Percentiles rank a stretch among this genome's conserved stretches.
These are phyloP conservation scores for Krasilnikovozyma curviuscula DNA, from an alignment of 768 basidiomycete species.

Conservation along the genomic window DNA sequence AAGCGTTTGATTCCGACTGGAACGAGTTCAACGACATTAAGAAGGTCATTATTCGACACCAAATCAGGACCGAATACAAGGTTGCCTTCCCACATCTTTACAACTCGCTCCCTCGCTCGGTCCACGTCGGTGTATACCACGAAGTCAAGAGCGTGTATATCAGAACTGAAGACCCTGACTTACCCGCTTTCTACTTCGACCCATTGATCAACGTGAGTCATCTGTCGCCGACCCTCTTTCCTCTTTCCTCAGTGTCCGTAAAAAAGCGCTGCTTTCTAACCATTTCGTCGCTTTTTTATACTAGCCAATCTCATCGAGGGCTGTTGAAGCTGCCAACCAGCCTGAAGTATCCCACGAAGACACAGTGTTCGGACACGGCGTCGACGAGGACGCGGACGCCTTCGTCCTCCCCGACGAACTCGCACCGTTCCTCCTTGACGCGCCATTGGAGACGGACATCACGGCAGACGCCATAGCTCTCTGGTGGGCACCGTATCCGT, in stretches of 20 bases:
- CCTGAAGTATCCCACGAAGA: conserved; percentile 78
- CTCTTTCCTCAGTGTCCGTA: background rate
- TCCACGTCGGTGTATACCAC: conserved; percentile 81
- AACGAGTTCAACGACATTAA: conserved; percentile 95
- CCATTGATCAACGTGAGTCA: conserved; percentile 59
- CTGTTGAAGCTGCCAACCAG: conserved; percentile 53
- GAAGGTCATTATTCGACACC: conserved; percentile 97
- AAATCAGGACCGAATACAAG: conserved; percentile 96
- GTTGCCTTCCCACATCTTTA: conserved; percentile 98
- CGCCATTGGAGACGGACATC: conserved; percentile 48
- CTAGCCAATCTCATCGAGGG: conserved; percentile 68
- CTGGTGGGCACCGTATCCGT: conserved; percentile 97
- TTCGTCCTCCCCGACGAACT: conserved; percentile 65
- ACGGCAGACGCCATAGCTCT: conserved; percentile 93
- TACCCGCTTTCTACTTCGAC: conserved; percentile 97
- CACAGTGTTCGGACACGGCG: conserved; percentile 64
- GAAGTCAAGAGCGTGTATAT: conserved; percentile 94
- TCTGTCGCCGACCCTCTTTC: background rate
- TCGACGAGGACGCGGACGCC: conserved; percentile 52
- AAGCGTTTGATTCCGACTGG: conserved; percentile 80
- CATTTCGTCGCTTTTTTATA: background rate
- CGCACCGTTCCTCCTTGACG: conserved; percentile 56
- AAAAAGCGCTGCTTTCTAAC: background rate
- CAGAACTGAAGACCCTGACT: conserved; percentile 95
- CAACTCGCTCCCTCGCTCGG: conserved; percentile 89